Conservation (phyloP, 441 rosid genomes). For the Pelargonium myrrhifolium region DNA sequence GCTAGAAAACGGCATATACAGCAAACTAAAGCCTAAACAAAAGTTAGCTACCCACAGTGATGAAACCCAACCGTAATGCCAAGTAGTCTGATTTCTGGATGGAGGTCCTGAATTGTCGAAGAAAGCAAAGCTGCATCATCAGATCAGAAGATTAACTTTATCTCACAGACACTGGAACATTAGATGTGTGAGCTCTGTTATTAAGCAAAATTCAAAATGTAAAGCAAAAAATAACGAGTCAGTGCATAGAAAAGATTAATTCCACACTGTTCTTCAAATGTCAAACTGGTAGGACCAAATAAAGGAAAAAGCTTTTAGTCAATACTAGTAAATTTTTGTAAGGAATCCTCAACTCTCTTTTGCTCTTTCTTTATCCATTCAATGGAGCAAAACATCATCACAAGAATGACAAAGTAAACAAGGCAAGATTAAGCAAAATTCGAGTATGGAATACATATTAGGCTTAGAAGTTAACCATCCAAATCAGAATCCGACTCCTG, state of each 20-base stretch:
- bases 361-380: background rate
- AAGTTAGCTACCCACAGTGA: slow-evolving; percentile 53
- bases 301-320: background rate
- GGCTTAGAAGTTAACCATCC: slow-evolving; percentile 61
- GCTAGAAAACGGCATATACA: background rate
- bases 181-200: background rate
- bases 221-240: background rate
- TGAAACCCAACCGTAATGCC: slow-evolving; percentile 78
- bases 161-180: background rate
- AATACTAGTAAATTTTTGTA: background rate
- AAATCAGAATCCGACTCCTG: slow-evolving; percentile 70
- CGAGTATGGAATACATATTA: background rate
- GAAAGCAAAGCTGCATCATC: slow-evolving; percentile 74
- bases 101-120: slow-evolving; percentile 70
- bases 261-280: background rate
- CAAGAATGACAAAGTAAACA: background rate
- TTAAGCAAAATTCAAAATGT: slow-evolving; percentile 5
- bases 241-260: background rate
- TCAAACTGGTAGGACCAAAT: background rate
- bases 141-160: slow-evolving; percentile 9
- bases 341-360: background rate
- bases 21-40: background rate
- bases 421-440: background rate
- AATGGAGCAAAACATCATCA: background rate
- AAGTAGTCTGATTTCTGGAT: slow-evolving; percentile 74